phyloP scores from a whole-genome alignment of 2,329 filamentous ascomycete genomes.

The Botrytis fragariae region DNA sequence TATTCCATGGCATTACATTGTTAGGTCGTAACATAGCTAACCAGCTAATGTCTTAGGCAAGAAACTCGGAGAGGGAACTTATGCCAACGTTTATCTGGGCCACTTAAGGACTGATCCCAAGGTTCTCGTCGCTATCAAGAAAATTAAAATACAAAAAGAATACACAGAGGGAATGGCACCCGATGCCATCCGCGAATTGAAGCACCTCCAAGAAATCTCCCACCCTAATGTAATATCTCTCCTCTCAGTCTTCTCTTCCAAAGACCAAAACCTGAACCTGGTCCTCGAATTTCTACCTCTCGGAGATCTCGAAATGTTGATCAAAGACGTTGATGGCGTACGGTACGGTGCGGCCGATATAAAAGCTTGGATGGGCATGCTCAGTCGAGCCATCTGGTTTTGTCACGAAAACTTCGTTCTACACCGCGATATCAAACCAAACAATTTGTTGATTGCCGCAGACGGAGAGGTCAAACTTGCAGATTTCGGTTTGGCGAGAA shows the following conservation, averaged over 20 bases:
- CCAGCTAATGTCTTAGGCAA: slow-evolving; percentile 54
- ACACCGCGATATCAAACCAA: slow-evolving; percentile 98
- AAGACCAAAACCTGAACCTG: slow-evolving; percentile 93
- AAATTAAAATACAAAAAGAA: slow-evolving; percentile 83
- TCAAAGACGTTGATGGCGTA: slow-evolving; percentile 75
- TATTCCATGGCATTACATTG: slow-evolving; percentile 19
- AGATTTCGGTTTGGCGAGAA: slow-evolving; percentile 92
- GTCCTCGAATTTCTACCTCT: slow-evolving; percentile 91
- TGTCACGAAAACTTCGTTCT: slow-evolving; percentile 93
- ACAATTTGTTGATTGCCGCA: slow-evolving; percentile 92
- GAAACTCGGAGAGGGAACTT: slow-evolving; percentile 94
- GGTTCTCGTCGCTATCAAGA: slow-evolving; percentile 84
- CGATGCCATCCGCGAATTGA: slow-evolving; percentile 93
- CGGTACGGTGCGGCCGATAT: slow-evolving; percentile 86
- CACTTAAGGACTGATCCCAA: slow-evolving; percentile 71
- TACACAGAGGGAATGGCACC: slow-evolving; percentile 90
- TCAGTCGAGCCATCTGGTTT: slow-evolving; percentile 90
- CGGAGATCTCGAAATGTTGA: slow-evolving; percentile 94
- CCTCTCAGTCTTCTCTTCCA: slow-evolving; percentile 89
- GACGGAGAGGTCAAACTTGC: slow-evolving; percentile 93
- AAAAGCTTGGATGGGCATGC: slow-evolving; percentile 98
- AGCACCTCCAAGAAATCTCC: slow-evolving; percentile 87
- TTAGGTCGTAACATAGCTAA: slow-evolving; percentile 4
- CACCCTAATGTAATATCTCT: slow-evolving; percentile 96
- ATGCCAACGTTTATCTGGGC: slow-evolving; percentile 91